These are phyloP conservation scores for Erodium chrysanthum DNA, from an alignment of 441 rosid species.

Conservation along the genomic window DNA sequence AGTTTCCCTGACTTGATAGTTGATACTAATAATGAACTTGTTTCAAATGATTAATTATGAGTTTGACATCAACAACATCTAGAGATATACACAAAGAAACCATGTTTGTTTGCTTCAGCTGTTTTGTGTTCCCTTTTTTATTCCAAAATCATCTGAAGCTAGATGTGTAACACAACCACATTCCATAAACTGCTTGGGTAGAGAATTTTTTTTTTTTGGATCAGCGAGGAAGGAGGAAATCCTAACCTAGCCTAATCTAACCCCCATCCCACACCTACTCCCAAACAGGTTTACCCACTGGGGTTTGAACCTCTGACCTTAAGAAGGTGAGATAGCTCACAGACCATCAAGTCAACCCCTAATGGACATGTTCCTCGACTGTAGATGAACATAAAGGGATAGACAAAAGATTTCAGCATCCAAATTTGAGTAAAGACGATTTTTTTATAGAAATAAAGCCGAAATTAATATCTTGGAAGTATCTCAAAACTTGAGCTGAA, in stretches of 20 bases:
- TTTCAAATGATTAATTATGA: background rate
- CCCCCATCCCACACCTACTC: too few species aligned
- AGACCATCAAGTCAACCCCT: too few species aligned
- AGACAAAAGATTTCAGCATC: background rate
- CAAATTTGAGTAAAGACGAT: background rate
- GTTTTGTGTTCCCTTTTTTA: background rate
- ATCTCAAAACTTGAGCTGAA: background rate
- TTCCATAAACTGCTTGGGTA: too few species aligned
- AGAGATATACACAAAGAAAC: background rate
- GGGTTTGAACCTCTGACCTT: too few species aligned
- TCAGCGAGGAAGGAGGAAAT: too few species aligned
- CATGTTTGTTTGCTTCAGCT: background rate
- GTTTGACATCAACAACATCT: background rate
- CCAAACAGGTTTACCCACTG: too few species aligned
- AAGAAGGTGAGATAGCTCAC: too few species aligned
- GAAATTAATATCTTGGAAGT: too few species aligned
- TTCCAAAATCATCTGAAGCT: background rate
- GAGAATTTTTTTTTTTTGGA: too few species aligned
- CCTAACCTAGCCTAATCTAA: too few species aligned
- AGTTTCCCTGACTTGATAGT: background rate
- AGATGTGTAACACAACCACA: background rate
- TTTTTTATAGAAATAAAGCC: too few species aligned
- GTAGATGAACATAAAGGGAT: background rate
- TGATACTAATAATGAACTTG: background rate
- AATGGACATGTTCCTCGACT: too few species aligned